These are phyloP conservation scores for Candida dendrica DNA, from an alignment of 805 yeast species.

Conservation along the genomic window DNA sequence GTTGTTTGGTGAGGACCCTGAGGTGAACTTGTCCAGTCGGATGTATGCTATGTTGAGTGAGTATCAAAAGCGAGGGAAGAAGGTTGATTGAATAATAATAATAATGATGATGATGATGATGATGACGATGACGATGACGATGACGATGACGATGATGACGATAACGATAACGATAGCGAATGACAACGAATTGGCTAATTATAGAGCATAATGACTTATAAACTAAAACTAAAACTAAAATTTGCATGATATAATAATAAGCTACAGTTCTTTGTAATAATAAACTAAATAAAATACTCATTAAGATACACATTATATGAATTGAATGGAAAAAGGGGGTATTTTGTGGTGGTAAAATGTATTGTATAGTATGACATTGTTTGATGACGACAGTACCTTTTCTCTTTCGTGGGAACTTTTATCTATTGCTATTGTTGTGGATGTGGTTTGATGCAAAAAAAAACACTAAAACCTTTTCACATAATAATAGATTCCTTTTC, in stretches of 20 bases:
- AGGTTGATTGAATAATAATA: too few species aligned
- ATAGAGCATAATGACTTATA: too few species aligned
- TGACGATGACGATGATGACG: too few species aligned
- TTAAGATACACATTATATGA: not conserved
- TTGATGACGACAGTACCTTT: too few species aligned
- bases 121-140: too few species aligned
- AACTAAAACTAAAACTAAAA: too few species aligned
- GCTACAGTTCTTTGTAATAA: not conserved
- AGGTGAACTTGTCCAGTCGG: constrained; percentile 6
- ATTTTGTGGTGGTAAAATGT: not conserved
- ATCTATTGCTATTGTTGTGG: too few species aligned
- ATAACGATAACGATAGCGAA: too few species aligned
- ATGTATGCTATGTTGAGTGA: constrained; percentile 7
- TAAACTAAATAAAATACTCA: not conserved
- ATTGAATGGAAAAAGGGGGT: not conserved
- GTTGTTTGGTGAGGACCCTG: constrained; percentile 3
- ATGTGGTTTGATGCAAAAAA: too few species aligned
- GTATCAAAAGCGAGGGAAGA: not conserved
- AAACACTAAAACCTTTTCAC: constrained; percentile 36
- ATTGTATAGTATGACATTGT: not conserved
- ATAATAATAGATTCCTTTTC: constrained; percentile 97
- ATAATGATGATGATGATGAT: too few species aligned
- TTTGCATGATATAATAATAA: not conserved
- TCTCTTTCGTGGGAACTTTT: too few species aligned
- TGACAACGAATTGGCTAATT: too few species aligned